A percentile compares a stretch with the other conserved stretches of the same genome.
These are phyloP conservation scores for Penicillium fuscoglaucum DNA, from an alignment of 2,329 filamentous ascomycete genomes.

Conservation along the genomic window DNA sequence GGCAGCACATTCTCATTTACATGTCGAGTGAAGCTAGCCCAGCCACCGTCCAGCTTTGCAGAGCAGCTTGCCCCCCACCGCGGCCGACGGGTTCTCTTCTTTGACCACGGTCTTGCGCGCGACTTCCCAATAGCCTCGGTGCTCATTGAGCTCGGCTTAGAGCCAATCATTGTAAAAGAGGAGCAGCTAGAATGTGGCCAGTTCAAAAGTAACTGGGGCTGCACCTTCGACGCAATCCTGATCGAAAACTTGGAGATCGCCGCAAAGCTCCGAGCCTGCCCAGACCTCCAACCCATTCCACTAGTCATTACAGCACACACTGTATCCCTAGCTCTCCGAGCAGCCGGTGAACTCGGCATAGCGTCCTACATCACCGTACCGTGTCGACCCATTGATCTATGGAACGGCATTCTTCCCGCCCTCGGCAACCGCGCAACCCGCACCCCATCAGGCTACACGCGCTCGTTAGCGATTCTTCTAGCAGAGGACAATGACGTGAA, in stretches of 20 bases:
- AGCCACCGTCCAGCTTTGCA: constrained; percentile 70
- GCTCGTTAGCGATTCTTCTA: constrained; percentile 86
- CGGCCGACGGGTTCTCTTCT: constrained; percentile 84
- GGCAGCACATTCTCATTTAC: constrained; percentile 94
- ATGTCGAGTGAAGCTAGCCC: constrained; percentile 78
- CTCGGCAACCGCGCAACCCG: constrained; percentile 89
- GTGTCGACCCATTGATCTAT: constrained; percentile 84
- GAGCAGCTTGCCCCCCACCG: constrained; percentile 80
- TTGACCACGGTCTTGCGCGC: constrained; percentile 78
- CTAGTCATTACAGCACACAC: constrained; percentile 85
- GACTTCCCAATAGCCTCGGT: constrained; percentile 73
- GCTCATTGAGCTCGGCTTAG: constrained; percentile 71
- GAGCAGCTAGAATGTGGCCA: constrained; percentile 59
- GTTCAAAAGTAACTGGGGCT: constrained; percentile 47
- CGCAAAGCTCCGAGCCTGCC: constrained; percentile 72
- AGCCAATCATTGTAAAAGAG: constrained; percentile 74
- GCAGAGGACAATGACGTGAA: constrained; percentile 96
- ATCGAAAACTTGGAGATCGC: constrained; percentile 89
- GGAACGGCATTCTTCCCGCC: constrained; percentile 89
- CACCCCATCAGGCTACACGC: constrained; percentile 83
- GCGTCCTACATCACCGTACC: constrained; percentile 96
- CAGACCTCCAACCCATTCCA: constrained; percentile 92
- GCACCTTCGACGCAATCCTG: constrained; percentile 85
- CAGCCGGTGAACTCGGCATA: constrained; percentile 85
- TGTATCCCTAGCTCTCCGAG: constrained; percentile 85